phyloP scores from a whole-genome alignment of 192 early-diverging fungal genomes.

The Geranomyces variabilis region DNA sequence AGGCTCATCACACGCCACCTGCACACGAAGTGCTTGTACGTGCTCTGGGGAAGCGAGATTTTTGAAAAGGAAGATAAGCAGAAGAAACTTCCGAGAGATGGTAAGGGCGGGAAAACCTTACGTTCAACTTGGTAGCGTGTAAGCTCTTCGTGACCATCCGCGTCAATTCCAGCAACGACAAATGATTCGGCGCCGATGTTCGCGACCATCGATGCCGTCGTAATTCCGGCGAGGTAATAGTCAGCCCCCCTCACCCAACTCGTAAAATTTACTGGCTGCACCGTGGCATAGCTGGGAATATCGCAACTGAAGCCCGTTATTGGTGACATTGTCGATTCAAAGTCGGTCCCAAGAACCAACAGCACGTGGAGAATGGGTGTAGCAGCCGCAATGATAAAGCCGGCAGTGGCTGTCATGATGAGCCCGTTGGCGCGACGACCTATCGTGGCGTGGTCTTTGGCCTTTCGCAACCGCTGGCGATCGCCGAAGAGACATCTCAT shows the following conservation, averaged over 20 bases:
- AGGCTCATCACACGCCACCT: not conserved
- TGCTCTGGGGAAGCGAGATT: too few species aligned
- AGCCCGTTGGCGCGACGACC: not conserved
- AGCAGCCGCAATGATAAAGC: not conserved
- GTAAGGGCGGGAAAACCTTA: not conserved
- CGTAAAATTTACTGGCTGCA: not conserved
- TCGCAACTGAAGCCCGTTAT: not conserved
- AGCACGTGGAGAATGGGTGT: not conserved
- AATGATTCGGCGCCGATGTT: not conserved
- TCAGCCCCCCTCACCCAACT: not conserved
- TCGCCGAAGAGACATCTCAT: not conserved
- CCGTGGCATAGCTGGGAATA: not conserved
- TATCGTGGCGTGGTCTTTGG: not conserved
- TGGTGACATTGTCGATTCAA: not conserved
- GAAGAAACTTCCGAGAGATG: too few species aligned
- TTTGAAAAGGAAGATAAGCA: too few species aligned
- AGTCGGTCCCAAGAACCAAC: constrained; percentile 1
- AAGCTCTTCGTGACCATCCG: not conserved
- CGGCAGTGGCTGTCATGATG: not conserved
- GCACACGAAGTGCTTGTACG: not conserved
- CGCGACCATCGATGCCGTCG: not conserved
- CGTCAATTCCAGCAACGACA: not conserved
- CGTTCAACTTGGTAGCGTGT: not conserved
- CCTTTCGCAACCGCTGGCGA: not conserved
- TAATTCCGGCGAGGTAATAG: not conserved